These are phyloP conservation scores for Monosporascus sp. DNA, from an alignment of 2,329 filamentous ascomycete genomes.

Conservation along the genomic window DNA sequence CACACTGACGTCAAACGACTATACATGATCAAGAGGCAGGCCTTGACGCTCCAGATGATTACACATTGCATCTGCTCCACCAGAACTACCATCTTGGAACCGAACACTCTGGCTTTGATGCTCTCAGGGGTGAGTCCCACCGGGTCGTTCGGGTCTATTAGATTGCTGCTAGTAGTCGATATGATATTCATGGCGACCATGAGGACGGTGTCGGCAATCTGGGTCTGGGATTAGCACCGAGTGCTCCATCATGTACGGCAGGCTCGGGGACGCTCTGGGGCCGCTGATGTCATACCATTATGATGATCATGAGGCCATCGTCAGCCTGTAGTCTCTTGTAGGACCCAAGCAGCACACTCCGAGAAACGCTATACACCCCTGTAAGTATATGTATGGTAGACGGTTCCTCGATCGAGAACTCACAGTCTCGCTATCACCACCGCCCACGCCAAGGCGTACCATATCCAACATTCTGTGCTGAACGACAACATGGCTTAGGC, in stretches of 20 bases:
- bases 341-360: constrained; percentile 37
- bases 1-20: constrained; percentile 44
- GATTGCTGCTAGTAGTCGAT: constrained; percentile 51
- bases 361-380: constrained; percentile 26
- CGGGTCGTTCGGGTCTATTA: constrained; percentile 47
- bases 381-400: background rate
- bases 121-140: constrained; percentile 39
- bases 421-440: constrained; percentile 37
- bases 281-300: constrained; percentile 36
- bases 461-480: constrained; percentile 36
- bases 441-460: constrained; percentile 37
- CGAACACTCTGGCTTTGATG: constrained; percentile 37
- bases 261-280: background rate
- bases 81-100: constrained; percentile 59
- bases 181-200: constrained; percentile 52
- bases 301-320: constrained; percentile 51
- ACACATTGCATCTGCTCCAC: constrained; percentile 59
- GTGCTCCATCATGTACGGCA: background rate
- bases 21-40: constrained; percentile 54
- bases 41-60: constrained; percentile 52
- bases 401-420: constrained; percentile 11
- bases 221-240: constrained; percentile 3
- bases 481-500: background rate
- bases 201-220: constrained; percentile 48
- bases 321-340: constrained; percentile 47